A percentile compares a stretch with the other conserved stretches of the same genome.
phyloP scores from a whole-genome alignment of 768 basidiomycete genomes.

The Nidularia sp. region DNA sequence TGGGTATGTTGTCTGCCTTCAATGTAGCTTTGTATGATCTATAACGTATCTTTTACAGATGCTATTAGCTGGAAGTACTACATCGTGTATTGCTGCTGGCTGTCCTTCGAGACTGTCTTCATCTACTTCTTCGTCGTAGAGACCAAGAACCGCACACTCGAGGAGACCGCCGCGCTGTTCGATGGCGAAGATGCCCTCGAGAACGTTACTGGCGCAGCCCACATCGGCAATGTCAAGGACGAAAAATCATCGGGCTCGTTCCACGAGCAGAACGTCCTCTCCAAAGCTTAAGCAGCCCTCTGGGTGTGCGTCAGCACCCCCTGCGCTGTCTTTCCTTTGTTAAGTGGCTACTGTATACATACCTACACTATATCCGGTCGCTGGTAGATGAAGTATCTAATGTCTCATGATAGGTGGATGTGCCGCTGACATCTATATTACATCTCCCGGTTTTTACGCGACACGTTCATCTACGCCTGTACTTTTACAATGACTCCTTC shows the following conservation, averaged over 20 bases:
- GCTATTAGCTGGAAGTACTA: constrained; percentile 75
- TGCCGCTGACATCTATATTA: too few species aligned
- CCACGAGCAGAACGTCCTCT: constrained; percentile 14
- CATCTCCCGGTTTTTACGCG: too few species aligned
- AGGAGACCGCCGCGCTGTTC: constrained; percentile 81
- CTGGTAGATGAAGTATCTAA: too few species aligned
- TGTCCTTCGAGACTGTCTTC: constrained; percentile 62
- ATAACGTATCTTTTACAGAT: constrained; percentile 14
- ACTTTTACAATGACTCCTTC: too few species aligned
- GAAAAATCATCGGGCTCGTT: constrained; percentile 32
- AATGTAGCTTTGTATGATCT: neutral
- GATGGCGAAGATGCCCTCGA: constrained; percentile 57
- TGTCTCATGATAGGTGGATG: too few species aligned
- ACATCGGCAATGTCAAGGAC: constrained; percentile 18
- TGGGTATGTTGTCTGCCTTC: constrained; percentile 25
- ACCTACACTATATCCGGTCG: too few species aligned
- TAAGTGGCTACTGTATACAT: too few species aligned
- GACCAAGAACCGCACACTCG: constrained; percentile 69
- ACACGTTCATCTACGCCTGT: too few species aligned
- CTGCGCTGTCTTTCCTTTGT: too few species aligned
- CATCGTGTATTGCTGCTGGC: constrained; percentile 70
- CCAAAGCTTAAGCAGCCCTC: constrained; percentile 4
- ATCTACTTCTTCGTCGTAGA: constrained; percentile 66
- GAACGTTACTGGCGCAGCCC: constrained; percentile 27
- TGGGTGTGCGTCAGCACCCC: too few species aligned